Conservation (phyloP, 352 stramenopile genomes). For the Globisporangium radiosum region DNA sequence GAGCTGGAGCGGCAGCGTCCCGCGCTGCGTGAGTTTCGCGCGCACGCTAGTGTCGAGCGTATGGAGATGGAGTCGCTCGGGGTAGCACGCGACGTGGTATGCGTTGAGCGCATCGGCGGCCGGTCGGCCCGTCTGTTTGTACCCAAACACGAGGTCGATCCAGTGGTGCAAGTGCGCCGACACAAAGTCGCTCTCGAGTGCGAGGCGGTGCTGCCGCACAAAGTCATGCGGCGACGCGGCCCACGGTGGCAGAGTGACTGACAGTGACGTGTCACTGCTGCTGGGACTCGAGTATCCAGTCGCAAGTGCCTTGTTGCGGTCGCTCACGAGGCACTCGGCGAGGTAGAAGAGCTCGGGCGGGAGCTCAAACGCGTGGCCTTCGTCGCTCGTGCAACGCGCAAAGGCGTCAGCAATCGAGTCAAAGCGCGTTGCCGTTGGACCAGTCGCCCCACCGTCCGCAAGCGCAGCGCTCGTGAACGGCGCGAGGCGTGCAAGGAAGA, state of each 20-base stretch:
- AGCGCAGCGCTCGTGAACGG: constrained; percentile 47
- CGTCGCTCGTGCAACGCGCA: constrained; percentile 41
- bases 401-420: constrained; percentile 61
- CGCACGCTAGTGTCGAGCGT: constrained; percentile 51
- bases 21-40: constrained; percentile 62
- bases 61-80: constrained; percentile 64
- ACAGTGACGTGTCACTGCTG: constrained; percentile 53
- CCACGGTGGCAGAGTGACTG: constrained; percentile 89
- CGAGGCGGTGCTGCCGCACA: constrained; percentile 92
- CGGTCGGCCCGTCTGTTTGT: constrained; percentile 89
- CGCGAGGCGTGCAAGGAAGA: constrained; percentile 63
- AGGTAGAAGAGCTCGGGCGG: constrained; percentile 80
- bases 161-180: constrained; percentile 96
- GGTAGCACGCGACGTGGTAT: constrained; percentile 86
- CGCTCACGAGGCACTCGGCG: constrained; percentile 59
- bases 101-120: constrained; percentile 90
- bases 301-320: constrained; percentile 56
- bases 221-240: constrained; percentile 94
- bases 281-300: constrained; percentile 41
- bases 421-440: constrained; percentile 27
- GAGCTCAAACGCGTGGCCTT: constrained; percentile 62
- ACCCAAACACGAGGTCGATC: constrained; percentile 99
- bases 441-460: constrained; percentile 17
- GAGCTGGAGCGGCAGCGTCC: constrained; percentile 66
- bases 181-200: constrained; percentile 98